These are phyloP conservation scores for Penicillium angulare DNA, from an alignment of 495 filamentous ascomycete genomes.

Conservation along the genomic window DNA sequence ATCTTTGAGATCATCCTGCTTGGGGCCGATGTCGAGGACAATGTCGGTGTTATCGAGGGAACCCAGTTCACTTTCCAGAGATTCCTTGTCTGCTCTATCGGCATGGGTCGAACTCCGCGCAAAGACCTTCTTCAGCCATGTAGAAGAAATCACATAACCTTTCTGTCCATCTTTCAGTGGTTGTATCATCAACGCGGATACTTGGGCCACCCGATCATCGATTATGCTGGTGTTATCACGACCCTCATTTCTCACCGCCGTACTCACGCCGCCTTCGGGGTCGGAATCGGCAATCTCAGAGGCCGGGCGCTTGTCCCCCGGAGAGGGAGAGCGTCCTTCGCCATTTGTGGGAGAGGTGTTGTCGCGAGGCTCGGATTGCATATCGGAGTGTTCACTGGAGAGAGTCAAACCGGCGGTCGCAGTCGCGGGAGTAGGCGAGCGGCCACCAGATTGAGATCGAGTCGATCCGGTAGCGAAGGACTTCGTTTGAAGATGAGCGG, in stretches of 20 bases:
- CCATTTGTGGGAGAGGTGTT: slow-evolving; percentile 21
- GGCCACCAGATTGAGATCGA: slow-evolving; percentile 37
- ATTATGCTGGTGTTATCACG: slow-evolving; percentile 52
- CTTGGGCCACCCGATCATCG: slow-evolving; percentile 74
- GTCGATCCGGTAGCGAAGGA: slow-evolving; percentile 43
- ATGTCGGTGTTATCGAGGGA: slow-evolving; percentile 84
- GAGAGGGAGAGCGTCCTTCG: slow-evolving; percentile 47
- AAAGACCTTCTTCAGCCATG: slow-evolving; percentile 76
- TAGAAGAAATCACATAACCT: slow-evolving; percentile 73
- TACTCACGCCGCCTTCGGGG: slow-evolving; percentile 25
- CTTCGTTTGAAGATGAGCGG: slow-evolving; percentile 62
- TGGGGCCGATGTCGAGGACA: slow-evolving; percentile 43
- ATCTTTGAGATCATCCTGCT: slow-evolving; percentile 44
- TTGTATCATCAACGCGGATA: slow-evolving; percentile 53
- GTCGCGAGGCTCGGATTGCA: slow-evolving; percentile 38
- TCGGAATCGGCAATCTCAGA: slow-evolving; percentile 45
- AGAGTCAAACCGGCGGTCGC: slow-evolving; percentile 72
- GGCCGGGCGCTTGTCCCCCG: slow-evolving; percentile 52
- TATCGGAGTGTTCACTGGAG: slow-evolving; percentile 60
- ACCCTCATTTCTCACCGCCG: slow-evolving; percentile 5
- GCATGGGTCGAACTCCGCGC: slow-evolving; percentile 60
- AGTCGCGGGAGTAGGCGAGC: slow-evolving; percentile 52
- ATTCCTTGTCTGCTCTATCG: slow-evolving; percentile 56
- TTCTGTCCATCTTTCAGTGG: slow-evolving; percentile 65
- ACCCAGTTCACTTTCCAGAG: slow-evolving; percentile 63